Evolutionary conservation across 2,329 filamentous ascomycete species (phyloP).

Genomic region (Tricladium varicosporioides): DNA sequence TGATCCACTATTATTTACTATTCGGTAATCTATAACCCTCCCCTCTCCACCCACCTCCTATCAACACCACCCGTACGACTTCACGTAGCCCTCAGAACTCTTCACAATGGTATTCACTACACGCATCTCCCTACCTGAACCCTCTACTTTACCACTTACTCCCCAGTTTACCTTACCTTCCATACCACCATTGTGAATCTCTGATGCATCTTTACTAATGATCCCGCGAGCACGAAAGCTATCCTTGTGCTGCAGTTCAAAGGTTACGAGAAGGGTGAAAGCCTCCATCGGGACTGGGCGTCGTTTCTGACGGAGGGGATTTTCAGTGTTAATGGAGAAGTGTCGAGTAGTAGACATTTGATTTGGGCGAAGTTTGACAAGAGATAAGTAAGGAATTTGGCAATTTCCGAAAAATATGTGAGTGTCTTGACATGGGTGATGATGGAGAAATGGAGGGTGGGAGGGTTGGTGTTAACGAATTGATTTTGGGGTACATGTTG

Average conservation of each 20-base stretch:
- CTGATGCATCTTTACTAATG: constrained; percentile 1
- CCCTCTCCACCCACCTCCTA: too few relatives aligned
- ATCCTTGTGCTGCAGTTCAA: not conserved
- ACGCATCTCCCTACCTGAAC: too few relatives aligned
- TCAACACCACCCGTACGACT: too few relatives aligned
- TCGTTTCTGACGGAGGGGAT: not conserved
- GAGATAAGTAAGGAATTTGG: not conserved
- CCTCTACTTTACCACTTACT: too few relatives aligned
- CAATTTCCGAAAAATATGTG: not conserved
- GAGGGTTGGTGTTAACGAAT: not conserved
- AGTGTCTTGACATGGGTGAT: not conserved
- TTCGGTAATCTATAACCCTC: too few relatives aligned
- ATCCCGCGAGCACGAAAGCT: not conserved
- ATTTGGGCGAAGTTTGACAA: not conserved
- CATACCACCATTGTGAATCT: not conserved
- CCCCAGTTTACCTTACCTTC: not conserved
- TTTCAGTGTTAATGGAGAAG: not conserved
- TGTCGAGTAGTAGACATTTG: not conserved
- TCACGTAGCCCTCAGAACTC: too few relatives aligned
- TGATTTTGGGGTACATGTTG: not conserved
- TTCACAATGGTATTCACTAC: too few relatives aligned
- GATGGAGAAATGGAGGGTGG: not conserved
- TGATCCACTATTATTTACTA: too few relatives aligned
- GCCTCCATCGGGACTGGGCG: not conserved
- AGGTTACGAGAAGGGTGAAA: constrained; percentile 2